These are phyloP conservation scores for Ogataea dorogensis DNA, from an alignment of 805 yeast species.

Conservation along the genomic window DNA sequence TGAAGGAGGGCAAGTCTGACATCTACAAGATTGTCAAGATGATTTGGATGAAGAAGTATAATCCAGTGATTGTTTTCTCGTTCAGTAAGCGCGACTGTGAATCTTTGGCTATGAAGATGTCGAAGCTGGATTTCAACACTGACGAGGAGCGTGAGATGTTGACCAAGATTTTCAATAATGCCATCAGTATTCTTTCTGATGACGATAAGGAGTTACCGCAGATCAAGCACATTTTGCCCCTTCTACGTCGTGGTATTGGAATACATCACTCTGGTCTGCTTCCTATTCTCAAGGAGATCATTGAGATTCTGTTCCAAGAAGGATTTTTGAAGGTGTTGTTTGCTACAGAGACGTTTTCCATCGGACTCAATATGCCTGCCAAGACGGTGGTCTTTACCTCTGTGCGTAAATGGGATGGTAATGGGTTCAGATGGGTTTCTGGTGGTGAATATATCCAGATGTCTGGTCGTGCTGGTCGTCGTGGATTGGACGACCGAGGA, in stretches of 20 bases:
- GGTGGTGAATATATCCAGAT: constrained; percentile 99
- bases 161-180: constrained; percentile 86
- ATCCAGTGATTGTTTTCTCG: constrained; percentile 98
- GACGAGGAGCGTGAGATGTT: constrained; percentile 93
- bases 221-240: constrained; percentile 85
- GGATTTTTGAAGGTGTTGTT: constrained; percentile 91
- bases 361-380: constrained; percentile 99
- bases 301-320: constrained; percentile 95
- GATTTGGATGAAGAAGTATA: constrained; percentile 95
- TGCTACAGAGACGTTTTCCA: constrained; percentile 98
- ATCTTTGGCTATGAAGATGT: constrained; percentile 89
- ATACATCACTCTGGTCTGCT: constrained; percentile 96
- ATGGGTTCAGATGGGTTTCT: constrained; percentile 96
- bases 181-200: constrained; percentile 83
- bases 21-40: constrained; percentile 94
- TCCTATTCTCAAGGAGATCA: constrained; percentile 89
- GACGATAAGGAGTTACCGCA: constrained; percentile 92
- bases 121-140: constrained; percentile 89
- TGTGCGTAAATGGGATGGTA: constrained; percentile 98
- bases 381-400: constrained; percentile 97
- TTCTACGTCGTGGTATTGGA: constrained; percentile 93
- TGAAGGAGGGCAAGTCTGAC: constrained; percentile 64
- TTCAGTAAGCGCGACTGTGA: constrained; percentile 97
- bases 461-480: constrained; percentile 99
- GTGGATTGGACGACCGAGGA: constrained; percentile 99